phyloP scores from a whole-genome alignment of 805 yeast species.

The Metschnikowia matae region DNA sequence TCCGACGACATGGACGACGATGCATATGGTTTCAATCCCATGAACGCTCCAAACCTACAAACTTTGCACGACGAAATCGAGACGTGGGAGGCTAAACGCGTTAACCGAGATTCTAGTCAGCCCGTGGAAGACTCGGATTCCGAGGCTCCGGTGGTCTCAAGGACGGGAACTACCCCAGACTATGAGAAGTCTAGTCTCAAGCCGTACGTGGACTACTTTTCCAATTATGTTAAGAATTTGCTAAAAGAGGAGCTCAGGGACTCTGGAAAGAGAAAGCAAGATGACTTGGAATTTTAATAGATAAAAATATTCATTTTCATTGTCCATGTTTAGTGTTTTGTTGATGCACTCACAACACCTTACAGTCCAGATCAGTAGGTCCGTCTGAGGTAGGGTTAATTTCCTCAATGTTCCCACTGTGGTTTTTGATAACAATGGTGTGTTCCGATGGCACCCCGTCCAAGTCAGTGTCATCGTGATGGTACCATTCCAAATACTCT shows the following conservation, averaged over 20 bases:
- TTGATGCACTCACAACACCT: background rate
- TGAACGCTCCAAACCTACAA: constrained; percentile 70
- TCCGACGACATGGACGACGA: constrained; percentile 33
- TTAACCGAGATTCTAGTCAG: constrained; percentile 26
- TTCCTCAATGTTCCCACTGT: constrained; percentile 34
- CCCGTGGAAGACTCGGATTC: constrained; percentile 21
- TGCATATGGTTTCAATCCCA: constrained; percentile 65
- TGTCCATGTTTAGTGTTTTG: background rate
- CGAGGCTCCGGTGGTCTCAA: constrained; percentile 11
- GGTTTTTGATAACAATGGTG: constrained; percentile 34
- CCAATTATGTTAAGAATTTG: constrained; percentile 54
- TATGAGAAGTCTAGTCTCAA: constrained; percentile 66
- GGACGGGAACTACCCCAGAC: constrained; percentile 30
- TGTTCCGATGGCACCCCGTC: constrained; percentile 18
- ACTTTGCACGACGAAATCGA: constrained; percentile 63
- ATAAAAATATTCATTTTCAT: background rate
- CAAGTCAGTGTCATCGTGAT: constrained; percentile 28
- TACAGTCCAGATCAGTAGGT: background rate
- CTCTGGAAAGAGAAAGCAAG: constrained; percentile 24
- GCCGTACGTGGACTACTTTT: constrained; percentile 66
- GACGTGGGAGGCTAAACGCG: constrained; percentile 37
- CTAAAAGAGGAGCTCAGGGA: constrained; percentile 50
- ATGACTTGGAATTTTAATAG: constrained; percentile 28
- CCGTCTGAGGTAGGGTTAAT: constrained; percentile 5
- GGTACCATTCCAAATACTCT: constrained; percentile 71